phyloP scores from a whole-genome alignment of 352 stramenopile species.

The Globisporangium abappressorium region DNA sequence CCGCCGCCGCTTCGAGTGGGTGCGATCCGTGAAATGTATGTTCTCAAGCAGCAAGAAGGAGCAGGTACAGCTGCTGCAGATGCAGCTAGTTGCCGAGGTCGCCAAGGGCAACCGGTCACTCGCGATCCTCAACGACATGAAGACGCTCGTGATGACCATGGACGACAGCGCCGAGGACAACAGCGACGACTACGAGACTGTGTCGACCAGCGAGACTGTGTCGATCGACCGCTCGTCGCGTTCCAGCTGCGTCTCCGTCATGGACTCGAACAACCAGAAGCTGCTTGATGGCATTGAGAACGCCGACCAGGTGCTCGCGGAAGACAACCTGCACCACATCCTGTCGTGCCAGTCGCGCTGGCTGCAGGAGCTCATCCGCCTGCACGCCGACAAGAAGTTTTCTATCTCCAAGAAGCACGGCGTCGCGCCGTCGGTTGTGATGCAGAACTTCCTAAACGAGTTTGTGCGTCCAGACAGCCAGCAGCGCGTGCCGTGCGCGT shows the following conservation, averaged over 20 bases:
- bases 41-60: slow-evolving; percentile 51
- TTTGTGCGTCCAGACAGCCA: slow-evolving; percentile 18
- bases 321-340: slow-evolving; percentile 58
- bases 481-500: slow-evolving; percentile 26
- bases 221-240: slow-evolving; percentile 15
- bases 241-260: slow-evolving; percentile 27
- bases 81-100: slow-evolving; percentile 69
- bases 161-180: slow-evolving; percentile 16
- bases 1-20: slow-evolving; percentile 34
- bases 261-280: slow-evolving; percentile 31
- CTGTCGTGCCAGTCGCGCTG: slow-evolving; percentile 57
- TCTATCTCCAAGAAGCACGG: slow-evolving; percentile 11
- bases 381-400: slow-evolving; percentile 50
- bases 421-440: slow-evolving; percentile 14
- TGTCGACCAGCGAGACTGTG: neutral
- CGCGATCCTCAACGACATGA: slow-evolving; percentile 39
- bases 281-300: slow-evolving; percentile 43
- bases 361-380: slow-evolving; percentile 41
- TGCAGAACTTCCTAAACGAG: slow-evolving; percentile 42
- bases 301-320: slow-evolving; percentile 55
- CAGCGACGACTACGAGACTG: slow-evolving; percentile 16
- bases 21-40: slow-evolving; percentile 43
- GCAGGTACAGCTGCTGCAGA: slow-evolving; percentile 58
- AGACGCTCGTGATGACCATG: slow-evolving; percentile 34
- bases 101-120: slow-evolving; percentile 60